These are phyloP conservation scores for Erigeron philadelphicus DNA, from an alignment of 140 eudicot genomes.

Conservation along the genomic window DNA sequence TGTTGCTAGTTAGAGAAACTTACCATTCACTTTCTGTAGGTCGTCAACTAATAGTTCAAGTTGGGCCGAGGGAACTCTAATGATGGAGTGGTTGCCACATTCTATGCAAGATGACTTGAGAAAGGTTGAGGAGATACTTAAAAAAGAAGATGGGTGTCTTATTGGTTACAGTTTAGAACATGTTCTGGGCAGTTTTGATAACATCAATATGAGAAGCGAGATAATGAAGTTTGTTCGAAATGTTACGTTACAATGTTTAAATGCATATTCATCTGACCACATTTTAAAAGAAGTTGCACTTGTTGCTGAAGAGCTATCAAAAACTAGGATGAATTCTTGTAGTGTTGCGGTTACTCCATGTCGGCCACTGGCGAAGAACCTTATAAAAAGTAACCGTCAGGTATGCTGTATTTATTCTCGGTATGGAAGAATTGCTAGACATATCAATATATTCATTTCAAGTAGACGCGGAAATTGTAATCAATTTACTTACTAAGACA, in stretches of 20 bases:
- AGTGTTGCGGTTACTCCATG: slow-evolving; percentile 57
- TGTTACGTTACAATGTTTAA: slow-evolving; percentile 69
- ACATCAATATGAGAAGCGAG: slow-evolving; percentile 43
- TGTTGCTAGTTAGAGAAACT: not conserved
- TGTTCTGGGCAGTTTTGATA: slow-evolving; percentile 38
- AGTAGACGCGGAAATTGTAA: not conserved
- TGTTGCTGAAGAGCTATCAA: slow-evolving; percentile 75
- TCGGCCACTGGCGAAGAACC: slow-evolving; percentile 77
- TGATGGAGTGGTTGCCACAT: slow-evolving; percentile 54
- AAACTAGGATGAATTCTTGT: slow-evolving; percentile 48
- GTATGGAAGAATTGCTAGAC: not conserved
- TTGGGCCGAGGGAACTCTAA: slow-evolving; percentile 60
- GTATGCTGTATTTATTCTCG: slow-evolving; percentile 33
- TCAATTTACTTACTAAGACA: not conserved
- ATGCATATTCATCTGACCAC: slow-evolving; percentile 61
- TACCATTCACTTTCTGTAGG: slow-evolving; percentile 36
- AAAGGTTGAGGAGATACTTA: slow-evolving; percentile 39
- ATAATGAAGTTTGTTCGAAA: slow-evolving; percentile 83
- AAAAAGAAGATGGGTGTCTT: slow-evolving; percentile 29
- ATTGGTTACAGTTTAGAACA: slow-evolving; percentile 43
- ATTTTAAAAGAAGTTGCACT: slow-evolving; percentile 73
- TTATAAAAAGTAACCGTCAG: slow-evolving; percentile 83
- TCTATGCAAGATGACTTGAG: slow-evolving; percentile 50
- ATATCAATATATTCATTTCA: not conserved
- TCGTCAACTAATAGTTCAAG: slow-evolving; percentile 67